These are phyloP conservation scores for Colletotrichum plurivorum DNA, from an alignment of 2,329 filamentous ascomycete species.

Conservation along the genomic window DNA sequence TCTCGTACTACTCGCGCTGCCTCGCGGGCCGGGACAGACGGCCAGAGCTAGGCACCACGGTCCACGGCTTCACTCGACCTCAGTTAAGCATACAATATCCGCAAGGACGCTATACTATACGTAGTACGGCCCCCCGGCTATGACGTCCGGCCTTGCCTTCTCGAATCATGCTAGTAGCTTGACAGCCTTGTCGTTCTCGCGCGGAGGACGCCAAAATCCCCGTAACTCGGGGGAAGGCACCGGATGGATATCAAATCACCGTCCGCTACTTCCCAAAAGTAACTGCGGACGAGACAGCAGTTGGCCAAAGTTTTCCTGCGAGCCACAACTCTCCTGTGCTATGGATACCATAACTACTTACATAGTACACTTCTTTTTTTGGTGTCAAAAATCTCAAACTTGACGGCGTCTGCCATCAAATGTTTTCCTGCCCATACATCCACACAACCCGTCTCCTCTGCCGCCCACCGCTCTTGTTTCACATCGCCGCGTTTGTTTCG, in stretches of 20 bases:
- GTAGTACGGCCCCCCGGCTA: slow-evolving; percentile 5
- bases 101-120: neutral
- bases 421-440: slow-evolving; percentile 11
- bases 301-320: slow-evolving; percentile 16
- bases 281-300: slow-evolving; percentile 26
- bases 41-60: slow-evolving; percentile 1
- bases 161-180: slow-evolving; percentile 17
- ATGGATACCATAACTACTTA: too few species aligned
- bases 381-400: slow-evolving; percentile 29
- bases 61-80: neutral
- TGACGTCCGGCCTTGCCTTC: slow-evolving; percentile 19
- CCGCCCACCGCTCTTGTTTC: slow-evolving; percentile 39
- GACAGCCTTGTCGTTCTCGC: slow-evolving; percentile 23
- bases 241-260: slow-evolving; percentile 29
- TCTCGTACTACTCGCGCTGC: neutral
- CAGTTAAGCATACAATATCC: slow-evolving; percentile 6
- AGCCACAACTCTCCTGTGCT: neutral
- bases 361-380: slow-evolving; percentile 26
- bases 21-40: slow-evolving; percentile 18
- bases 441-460: slow-evolving; percentile 21
- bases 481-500: slow-evolving; percentile 40
- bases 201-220: slow-evolving; percentile 9
- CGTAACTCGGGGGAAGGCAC: slow-evolving; percentile 17
- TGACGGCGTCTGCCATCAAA: slow-evolving; percentile 39
- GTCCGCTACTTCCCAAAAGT: slow-evolving; percentile 1